Conservation (phyloP, 805 yeast species). For the Candida nitratophila region DNA sequence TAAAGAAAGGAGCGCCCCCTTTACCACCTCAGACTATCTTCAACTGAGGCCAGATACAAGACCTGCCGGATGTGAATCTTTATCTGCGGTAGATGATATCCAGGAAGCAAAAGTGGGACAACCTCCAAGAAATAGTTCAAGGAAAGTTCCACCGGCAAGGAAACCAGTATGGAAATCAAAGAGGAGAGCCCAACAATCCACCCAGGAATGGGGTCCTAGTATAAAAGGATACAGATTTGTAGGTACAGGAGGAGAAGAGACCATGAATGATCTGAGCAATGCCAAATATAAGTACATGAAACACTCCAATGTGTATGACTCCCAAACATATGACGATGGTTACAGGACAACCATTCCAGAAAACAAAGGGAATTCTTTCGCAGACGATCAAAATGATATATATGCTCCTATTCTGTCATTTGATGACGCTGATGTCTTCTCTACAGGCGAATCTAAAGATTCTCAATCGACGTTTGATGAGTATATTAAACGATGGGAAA, state of each 20-base stretch:
- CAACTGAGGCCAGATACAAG: no score
- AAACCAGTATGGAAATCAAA: slow-evolving; percentile 28
- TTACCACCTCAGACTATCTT: no score
- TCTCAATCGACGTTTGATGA: slow-evolving; percentile 5
- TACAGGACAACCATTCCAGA: slow-evolving; percentile 2
- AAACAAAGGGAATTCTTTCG: not conserved
- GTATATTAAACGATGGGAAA: slow-evolving; percentile 24
- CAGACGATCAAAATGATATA: slow-evolving; percentile 8
- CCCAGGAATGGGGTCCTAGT: slow-evolving; percentile 27
- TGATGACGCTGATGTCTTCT: no score
- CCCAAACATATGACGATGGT: slow-evolving; percentile 5
- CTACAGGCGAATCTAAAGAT: no score
- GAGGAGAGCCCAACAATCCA: not conserved
- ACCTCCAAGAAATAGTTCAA: no score
- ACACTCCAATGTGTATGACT: slow-evolving; percentile 8
- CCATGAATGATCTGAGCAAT: slow-evolving; percentile 6
- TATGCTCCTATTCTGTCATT: slow-evolving; percentile 7
- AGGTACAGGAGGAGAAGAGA: slow-evolving; percentile 14
- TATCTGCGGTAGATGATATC: no score
- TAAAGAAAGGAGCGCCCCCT: no score
- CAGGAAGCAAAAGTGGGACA: no score
- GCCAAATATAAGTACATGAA: slow-evolving; percentile 7
- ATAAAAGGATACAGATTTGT: slow-evolving; percentile 39
- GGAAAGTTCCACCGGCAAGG: slow-evolving; percentile 2
- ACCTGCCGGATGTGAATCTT: no score